Conservation (phyloP, 1,139 yeast genomes). For the Entelexis paramagnoliae region DNA sequence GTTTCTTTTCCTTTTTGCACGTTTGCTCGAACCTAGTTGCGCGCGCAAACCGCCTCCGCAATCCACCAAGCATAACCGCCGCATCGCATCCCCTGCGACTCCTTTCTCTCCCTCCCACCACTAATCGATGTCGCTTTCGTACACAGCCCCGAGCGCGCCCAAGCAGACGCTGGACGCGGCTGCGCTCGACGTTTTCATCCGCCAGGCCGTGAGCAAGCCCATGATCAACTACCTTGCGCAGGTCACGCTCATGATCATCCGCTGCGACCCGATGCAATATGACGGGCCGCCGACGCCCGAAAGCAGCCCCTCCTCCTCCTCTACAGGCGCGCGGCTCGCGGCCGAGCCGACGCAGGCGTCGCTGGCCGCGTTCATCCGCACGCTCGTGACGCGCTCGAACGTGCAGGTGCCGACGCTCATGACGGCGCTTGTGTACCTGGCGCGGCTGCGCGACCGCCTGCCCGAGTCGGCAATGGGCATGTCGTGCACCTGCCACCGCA, state of each 20-base stretch:
- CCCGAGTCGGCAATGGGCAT: slow-evolving; percentile 89
- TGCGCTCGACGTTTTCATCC: slow-evolving; percentile 64
- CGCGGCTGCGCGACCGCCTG: slow-evolving; percentile 60
- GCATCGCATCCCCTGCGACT: background rate
- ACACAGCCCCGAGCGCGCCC: background rate
- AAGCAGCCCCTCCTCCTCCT: slow-evolving; percentile 15
- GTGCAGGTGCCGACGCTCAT: slow-evolving; percentile 92
- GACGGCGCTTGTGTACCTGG: slow-evolving; percentile 78
- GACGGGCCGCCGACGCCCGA: slow-evolving; percentile 24
- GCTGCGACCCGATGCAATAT: slow-evolving; percentile 34
- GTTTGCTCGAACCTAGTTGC: background rate
- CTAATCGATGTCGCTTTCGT: background rate
- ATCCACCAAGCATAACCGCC: background rate
- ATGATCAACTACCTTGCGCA: slow-evolving; percentile 76
- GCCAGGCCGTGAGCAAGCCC: slow-evolving; percentile 63
- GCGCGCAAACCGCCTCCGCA: background rate
- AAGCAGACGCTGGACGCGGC: slow-evolving; percentile 34
- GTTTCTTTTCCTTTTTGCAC: background rate
- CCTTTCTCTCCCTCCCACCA: no score
- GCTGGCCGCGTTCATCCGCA: slow-evolving; percentile 56
- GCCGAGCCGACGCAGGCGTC: slow-evolving; percentile 33
- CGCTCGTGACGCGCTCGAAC: slow-evolving; percentile 65
- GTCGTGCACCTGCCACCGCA: slow-evolving; percentile 87
- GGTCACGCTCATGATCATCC: slow-evolving; percentile 70
- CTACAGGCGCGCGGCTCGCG: slow-evolving; percentile 2